Percentiles rank a stretch among this genome's conserved stretches.
Conservation (phyloP, 1,139 yeast species). For the Wickerhamomyces sp. region DNA sequence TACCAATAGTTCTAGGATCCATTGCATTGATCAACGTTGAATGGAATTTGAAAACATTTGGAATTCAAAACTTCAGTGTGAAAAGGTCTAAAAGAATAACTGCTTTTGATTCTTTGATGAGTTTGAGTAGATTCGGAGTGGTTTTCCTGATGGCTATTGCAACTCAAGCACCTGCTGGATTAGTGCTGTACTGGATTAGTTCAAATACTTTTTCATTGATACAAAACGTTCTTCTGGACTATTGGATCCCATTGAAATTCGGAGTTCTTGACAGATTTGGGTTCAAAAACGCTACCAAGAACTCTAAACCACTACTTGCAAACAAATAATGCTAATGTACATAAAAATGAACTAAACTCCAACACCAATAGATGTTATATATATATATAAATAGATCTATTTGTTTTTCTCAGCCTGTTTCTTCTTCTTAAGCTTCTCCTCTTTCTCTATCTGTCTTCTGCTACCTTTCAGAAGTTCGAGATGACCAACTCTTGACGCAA, state of each 20-base stretch:
- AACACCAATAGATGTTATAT: not conserved
- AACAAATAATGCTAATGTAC: conserved; percentile 9
- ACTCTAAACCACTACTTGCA: conserved; percentile 15
- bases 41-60: conserved; percentile 62
- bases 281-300: conserved; percentile 6
- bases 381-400: not conserved
- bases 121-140: conserved; percentile 67
- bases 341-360: not conserved
- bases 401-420: conserved; percentile 24
- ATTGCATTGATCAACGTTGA: conserved; percentile 75
- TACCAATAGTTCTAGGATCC: conserved; percentile 71
- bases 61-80: conserved; percentile 16
- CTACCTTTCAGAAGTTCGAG: conserved; percentile 87
- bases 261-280: conserved; percentile 5
- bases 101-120: conserved; percentile 55
- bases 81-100: conserved; percentile 43
- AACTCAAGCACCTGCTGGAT: conserved; percentile 80
- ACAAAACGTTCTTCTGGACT: conserved; percentile 73
- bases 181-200: conserved; percentile 81
- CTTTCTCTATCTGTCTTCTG: conserved; percentile 74
- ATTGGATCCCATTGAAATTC: conserved; percentile 28
- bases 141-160: conserved; percentile 81
- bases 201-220: conserved; percentile 72
- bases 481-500: conserved; percentile 93
- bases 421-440: conserved; percentile 29